Evolutionary conservation across 1,139 yeast species (phyloP), one percentile per base, ranked within the genome.

Genomic region (Candida sojae): DNA sequence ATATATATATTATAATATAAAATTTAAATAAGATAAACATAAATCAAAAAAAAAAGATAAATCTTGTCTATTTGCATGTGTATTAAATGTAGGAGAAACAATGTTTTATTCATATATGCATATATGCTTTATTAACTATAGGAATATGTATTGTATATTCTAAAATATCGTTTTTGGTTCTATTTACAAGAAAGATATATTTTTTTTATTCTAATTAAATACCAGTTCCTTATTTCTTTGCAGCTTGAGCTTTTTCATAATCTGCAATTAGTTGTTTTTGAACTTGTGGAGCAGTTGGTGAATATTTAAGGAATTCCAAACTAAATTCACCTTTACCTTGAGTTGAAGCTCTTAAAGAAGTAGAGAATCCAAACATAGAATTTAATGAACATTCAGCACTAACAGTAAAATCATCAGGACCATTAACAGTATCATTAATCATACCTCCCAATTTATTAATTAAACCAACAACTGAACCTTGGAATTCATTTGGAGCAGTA

Each of bases 261-360:
- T 89, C 96, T 45, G 88, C 96, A 58, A 93, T 86, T 72, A 95
- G 80, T 73, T 92, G 90, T 65, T 79, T 87, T 72, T 93, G 99
- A 57, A 93, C 79, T 59, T 91, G 97, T 39, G 95, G 91, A 45
- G 96, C 80, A 47, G 96, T 88, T 57, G 96, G 96, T 45, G 96
- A 82, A 68, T 93, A 93, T 63, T 90, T 89, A 66, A 88, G 84
- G 75, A 93, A 95, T 68, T 95, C 99, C 70, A 95, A 79, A 4
- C 96, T 83, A 67, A 95, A 95, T 71, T 95, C 99, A 61, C 99
- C 99, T 70, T 95, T 95, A 70, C 99, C 99, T 72, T 95, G 99
- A 25, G 99, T 93, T 53, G 89, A 86, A 35, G 99, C 98, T 76
- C 99, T 87, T 66, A 95, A 79, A 26, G 90, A 84, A 11, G 98